Conservation (phyloP, 2,329 filamentous ascomycete species). For the Colletotrichum tropicicola region DNA sequence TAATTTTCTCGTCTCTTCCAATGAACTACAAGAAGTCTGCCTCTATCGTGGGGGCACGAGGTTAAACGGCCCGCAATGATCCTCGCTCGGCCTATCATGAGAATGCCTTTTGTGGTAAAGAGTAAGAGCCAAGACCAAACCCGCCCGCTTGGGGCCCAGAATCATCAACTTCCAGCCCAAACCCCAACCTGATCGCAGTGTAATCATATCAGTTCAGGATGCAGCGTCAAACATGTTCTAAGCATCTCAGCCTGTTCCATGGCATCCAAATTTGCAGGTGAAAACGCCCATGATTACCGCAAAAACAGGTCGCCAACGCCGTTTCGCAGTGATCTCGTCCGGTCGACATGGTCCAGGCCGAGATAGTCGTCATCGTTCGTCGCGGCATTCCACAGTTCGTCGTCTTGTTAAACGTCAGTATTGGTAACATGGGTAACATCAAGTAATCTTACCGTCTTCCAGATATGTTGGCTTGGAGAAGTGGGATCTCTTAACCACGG, state of each 20-base stretch:
- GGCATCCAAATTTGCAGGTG: slow-evolving; percentile 8
- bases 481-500: slow-evolving; percentile 74
- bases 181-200: neutral
- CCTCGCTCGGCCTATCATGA: slow-evolving; percentile 15
- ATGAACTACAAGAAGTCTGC: slow-evolving; percentile 19
- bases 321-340: slow-evolving; percentile 65
- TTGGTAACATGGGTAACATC: neutral
- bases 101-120: slow-evolving; percentile 7
- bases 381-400: slow-evolving; percentile 64
- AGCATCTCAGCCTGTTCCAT: neutral
- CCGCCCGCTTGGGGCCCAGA: slow-evolving; percentile 8
- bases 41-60: slow-evolving; percentile 7
- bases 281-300: slow-evolving; percentile 38
- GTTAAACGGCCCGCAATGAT: slow-evolving; percentile 7
- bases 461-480: slow-evolving; percentile 86
- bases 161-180: neutral
- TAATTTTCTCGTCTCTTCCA: neutral
- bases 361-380: slow-evolving; percentile 67
- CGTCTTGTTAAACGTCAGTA: slow-evolving; percentile 51
- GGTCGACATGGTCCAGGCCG: slow-evolving; percentile 73
- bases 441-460: slow-evolving; percentile 76
- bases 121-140: slow-evolving; percentile 7
- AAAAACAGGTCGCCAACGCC: slow-evolving; percentile 72
- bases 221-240: slow-evolving; percentile 8
- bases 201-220: neutral